Conservation (phyloP, 2,329 filamentous ascomycete species). For the Arthrinium phaeospermum region DNA sequence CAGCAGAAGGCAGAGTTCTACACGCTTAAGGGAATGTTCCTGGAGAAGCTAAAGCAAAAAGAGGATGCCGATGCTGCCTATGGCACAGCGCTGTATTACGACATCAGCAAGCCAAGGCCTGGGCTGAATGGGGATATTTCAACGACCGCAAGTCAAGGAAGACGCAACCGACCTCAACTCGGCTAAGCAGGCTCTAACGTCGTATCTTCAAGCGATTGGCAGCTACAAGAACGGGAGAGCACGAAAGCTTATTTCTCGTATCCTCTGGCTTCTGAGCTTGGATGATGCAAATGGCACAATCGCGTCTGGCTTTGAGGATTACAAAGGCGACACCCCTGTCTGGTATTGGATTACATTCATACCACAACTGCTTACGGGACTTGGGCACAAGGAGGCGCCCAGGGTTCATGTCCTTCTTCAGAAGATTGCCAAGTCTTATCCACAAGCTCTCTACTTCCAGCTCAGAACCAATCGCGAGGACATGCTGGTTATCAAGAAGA, state of each 20-base stretch:
- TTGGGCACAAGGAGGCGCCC: conserved; percentile 88
- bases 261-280: conserved; percentile 93
- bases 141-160: conserved; percentile 93
- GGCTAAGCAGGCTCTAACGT: conserved; percentile 91
- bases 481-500: conserved; percentile 89
- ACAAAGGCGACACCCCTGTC: conserved; percentile 94
- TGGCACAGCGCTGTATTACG: conserved; percentile 93
- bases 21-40: conserved; percentile 98
- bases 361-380: conserved; percentile 88
- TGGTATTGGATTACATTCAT: conserved; percentile 99
- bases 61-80: conserved; percentile 93
- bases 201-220: conserved; percentile 93
- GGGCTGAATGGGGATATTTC: conserved; percentile 99
- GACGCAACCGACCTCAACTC: conserved; percentile 81
- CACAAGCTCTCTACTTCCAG: conserved; percentile 95
- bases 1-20: conserved; percentile 99
- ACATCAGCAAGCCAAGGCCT: conserved; percentile 96
- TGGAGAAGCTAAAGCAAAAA: conserved; percentile 90
- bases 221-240: conserved; percentile 98
- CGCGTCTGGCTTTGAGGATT: conserved; percentile 87
- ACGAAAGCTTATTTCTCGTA: conserved; percentile 88
- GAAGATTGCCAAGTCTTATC: conserved; percentile 94
- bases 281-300: conserved; percentile 87
- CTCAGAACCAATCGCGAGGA: conserved; percentile 93
- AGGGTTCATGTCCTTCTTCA: conserved; percentile 85